phyloP scores from a whole-genome alignment of 768 basidiomycete species.

The Sutorius australiensis region DNA sequence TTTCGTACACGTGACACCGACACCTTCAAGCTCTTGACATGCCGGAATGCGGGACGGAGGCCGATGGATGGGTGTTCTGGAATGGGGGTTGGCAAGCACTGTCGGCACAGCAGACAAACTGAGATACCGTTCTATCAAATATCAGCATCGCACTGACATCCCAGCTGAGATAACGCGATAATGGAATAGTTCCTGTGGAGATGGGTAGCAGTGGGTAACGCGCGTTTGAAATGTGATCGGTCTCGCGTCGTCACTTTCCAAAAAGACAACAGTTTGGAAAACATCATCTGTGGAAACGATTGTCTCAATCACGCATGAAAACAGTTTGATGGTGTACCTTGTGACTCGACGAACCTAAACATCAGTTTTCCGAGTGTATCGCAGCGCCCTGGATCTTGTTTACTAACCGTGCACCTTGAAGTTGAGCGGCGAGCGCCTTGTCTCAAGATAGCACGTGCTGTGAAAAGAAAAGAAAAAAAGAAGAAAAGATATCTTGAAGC shows the following conservation, averaged over 20 bases:
- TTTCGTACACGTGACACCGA: slow-evolving; percentile 17
- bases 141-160: background rate
- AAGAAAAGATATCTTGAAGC: background rate
- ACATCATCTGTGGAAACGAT: background rate
- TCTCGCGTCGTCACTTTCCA: background rate
- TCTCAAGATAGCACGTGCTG: background rate
- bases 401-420: background rate
- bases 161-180: background rate
- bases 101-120: background rate
- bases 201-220: background rate
- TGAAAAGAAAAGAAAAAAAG: background rate
- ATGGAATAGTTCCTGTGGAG: background rate
- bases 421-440: background rate
- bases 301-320: background rate
- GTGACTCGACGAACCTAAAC: background rate
- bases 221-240: background rate
- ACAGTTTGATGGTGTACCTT: background rate
- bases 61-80: background rate
- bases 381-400: background rate
- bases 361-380: background rate
- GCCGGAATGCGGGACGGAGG: background rate
- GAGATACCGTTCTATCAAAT: background rate
- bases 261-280: background rate
- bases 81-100: background rate
- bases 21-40: background rate